Base-by-base conservation (phyloP, 208 protist species). In the Wallacemonas sp. region DNA sequence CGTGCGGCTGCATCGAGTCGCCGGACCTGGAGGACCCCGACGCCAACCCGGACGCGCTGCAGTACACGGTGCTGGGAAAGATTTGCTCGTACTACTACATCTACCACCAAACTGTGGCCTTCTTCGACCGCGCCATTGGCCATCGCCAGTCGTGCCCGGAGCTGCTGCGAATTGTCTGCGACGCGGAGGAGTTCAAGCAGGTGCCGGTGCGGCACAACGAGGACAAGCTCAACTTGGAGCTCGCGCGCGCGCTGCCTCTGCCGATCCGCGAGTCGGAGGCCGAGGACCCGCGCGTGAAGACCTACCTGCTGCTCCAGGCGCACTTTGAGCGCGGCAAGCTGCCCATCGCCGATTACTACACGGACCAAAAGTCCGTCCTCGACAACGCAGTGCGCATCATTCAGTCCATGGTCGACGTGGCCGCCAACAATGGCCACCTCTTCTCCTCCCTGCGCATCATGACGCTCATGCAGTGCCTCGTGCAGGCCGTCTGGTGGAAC, bases 61-160 rank as follows among this genome's bases (percentile, higher is more conserved):
- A 76, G 57, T 87, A 93, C 46, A 93, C 94, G 25, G 93, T 98
- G 10, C 81, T 99, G 16, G 98, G 98, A 11, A 91, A 93, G 54
- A 91, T 99, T 36, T 98, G 97, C n/a, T 98, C 98, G 10, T 99
- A 97, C 89, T 99, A 99, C 81, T 99, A 99, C 82, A 89, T 99
- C 8, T 88, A 89, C 14, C 97, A 99, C 77, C 74, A 83, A 42
- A 99, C 97, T 10, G 89, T 98, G 11, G 66, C 86, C 63, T 57
- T 95, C 31, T 99, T 99, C 79, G 70, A 96, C 72, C 55, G 73
- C 33, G 68, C 72, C 50, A 83, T 99, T 41, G 32, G 72, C 66
- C 76, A 73, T 2, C 48, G 82, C 33, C 74, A 77, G 39, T 76
- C 77, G 23, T 78, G 81, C 41, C 67, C 74, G 11, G 83, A 97